Base-by-base conservation (phyloP, 2,329 filamentous ascomycete genomes). In the Diaporthe amygdali region DNA sequence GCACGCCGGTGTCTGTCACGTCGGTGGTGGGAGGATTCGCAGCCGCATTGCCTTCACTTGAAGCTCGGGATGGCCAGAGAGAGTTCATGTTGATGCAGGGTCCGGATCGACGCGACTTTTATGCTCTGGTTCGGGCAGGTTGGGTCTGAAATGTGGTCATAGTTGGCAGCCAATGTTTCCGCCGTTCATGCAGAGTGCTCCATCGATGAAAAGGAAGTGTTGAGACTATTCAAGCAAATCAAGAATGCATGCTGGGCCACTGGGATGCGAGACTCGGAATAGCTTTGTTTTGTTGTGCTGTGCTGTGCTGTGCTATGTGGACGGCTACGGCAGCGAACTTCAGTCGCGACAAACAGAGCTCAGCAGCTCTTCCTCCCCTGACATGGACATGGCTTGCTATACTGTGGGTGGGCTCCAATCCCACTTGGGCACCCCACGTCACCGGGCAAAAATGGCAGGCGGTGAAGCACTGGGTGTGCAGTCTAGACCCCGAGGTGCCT, bases 11-110 rank as follows among this genome's bases (percentile, higher is more conserved):
- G 25, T 67, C 64, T 22, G 55, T 68, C 34, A 69, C 69, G 52
- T 72, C 71, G 20, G 69, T 56, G 22, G 68, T 55, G 27, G 70
- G 61, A 47, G 54, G 67, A 44, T 14, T 41, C 15, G 68, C 25
- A 22, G 67, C 39, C 15, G 70, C 30, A 14, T 55, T 63, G 20
- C 59, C 63, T 39, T 75, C 72, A 46, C 49, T 68, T 12, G 71
- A 68, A 34, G 70, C 41, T 55, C 72, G 55, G 27, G 73, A 72
- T 14, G 69, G 30, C 75, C 75, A 76, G 25, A 76, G 56, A 15
- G 74, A 73, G 70, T 74, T 76, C 75, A 76, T 76, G 41, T 44
- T 66, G 61, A 34, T 71, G 51, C 52, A 39, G 17, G 54, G 41
- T 34, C 63, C 56, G 37, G 66, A 27, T 68, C 34, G 69, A 59